Evolutionary conservation across 2,329 filamentous ascomycete species (phyloP), one percentile per base, ranked within the genome.

Genomic region (Fusarium sp.): DNA sequence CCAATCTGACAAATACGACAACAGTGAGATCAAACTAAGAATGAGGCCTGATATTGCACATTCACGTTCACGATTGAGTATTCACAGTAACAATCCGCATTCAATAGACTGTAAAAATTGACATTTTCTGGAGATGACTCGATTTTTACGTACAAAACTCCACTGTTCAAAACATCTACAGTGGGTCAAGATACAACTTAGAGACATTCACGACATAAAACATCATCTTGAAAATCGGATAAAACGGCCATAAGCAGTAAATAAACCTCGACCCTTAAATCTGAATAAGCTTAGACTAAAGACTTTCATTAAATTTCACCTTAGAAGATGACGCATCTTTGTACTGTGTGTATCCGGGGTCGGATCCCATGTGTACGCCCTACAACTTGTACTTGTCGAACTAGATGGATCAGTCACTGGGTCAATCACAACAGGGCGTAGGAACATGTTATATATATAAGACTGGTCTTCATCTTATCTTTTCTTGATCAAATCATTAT

Each of bases 311-410:
- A 15, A 18, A 52, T 25, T 27, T 30, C 15, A 15, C 25, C 44
- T 38, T 58, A 3, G 20, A 29, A 43, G 25, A 52, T 45, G 45
- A 47, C 56, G 20, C 48, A 24, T 22, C 30, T 24, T n/a, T 48
- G 41, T 49, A 32, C 43, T 15, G 5, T n/a, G 22, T 48, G 27
- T 22, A 47, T n/a, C 63, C 55, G 63, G 59, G 59, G 55, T 65
- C 48, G 59, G 68, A 49, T 70, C 59, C 48, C 67, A 58, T 60
- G 44, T 38, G 30, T 53, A 52, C 68, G 68, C 68, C 68, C 68
- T 71, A 58, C 58, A 63, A 65, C 68, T 69, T 70, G 68, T 71
- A 65, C 67, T 69, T 71, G 68, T 71, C 68, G 45, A 62, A 58
- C 38, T 58, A 40, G 51, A 67, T 71, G 67, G 67, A 56, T 70